Conservation (phyloP, 495 filamentous ascomycete genomes). For the Hyaloscypha hepaticicola region DNA sequence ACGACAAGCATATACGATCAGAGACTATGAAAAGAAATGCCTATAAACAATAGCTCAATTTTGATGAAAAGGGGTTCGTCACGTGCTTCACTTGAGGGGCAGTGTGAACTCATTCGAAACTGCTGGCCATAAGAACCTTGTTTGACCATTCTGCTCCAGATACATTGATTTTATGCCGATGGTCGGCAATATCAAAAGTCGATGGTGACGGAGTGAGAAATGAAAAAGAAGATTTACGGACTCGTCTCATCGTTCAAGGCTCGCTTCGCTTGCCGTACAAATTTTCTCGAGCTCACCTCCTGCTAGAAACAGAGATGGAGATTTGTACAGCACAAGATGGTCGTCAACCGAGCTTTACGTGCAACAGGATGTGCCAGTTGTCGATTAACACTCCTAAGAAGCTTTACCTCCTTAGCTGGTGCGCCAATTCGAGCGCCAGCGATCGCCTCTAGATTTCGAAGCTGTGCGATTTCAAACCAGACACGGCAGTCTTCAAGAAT, state of each 20-base stretch:
- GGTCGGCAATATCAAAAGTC: neutral
- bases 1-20: no score
- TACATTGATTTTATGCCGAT: no score
- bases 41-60: neutral
- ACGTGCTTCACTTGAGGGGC: neutral
- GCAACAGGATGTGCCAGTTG: constrained; percentile 27
- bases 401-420: constrained; percentile 24
- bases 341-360: constrained; percentile 22
- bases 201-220: neutral
- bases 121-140: no score
- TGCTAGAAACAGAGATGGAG: neutral
- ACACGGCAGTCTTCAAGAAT: constrained; percentile 13
- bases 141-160: no score
- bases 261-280: constrained; percentile 15
- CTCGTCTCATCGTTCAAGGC: neutral
- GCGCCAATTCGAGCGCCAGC: constrained; percentile 10
- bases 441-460: neutral
- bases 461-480: neutral
- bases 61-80: neutral
- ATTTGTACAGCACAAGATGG: constrained; percentile 16
- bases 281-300: neutral
- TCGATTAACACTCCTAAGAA: constrained; percentile 23
- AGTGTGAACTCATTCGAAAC: no score
- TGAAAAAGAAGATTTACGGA: neutral
- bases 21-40: no score